A percentile compares a stretch with the other conserved stretches of the same genome.
phyloP scores from a whole-genome alignment of 2,329 filamentous ascomycete genomes.

The Colletotrichum cuscutae region DNA sequence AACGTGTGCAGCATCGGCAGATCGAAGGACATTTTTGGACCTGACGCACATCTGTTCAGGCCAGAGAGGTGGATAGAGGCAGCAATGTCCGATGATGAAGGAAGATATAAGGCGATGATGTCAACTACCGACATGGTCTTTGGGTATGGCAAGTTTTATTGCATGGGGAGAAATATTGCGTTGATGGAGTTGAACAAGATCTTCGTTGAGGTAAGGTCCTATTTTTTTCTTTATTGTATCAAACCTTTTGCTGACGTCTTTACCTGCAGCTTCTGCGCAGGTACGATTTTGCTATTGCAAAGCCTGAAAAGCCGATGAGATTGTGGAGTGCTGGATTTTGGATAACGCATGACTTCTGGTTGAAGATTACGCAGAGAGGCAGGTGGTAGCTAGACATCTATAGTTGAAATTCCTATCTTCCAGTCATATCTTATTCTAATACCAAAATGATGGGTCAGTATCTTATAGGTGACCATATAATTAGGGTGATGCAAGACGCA shows the following conservation, averaged over 20 bases:
- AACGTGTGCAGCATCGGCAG: conserved; percentile 50
- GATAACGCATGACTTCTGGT: conserved; percentile 39
- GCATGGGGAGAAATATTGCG: conserved; percentile 56
- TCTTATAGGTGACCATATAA: no score
- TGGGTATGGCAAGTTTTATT: conserved; percentile 52
- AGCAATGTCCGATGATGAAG: conserved; percentile 42
- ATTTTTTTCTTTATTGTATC: conserved; percentile 34
- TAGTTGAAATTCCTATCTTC: no score
- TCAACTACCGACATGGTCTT: conserved; percentile 54
- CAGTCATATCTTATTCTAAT: no score
- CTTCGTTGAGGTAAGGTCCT: conserved; percentile 51
- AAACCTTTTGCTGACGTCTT: fast-evolving
- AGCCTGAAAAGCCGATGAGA: conserved; percentile 35
- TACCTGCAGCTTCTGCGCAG: conserved; percentile 36
- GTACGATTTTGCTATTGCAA: conserved; percentile 37
- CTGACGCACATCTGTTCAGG: conserved; percentile 54
- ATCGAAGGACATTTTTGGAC: conserved; percentile 54
- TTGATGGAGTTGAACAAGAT: conserved; percentile 56
- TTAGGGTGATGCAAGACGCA: no score
- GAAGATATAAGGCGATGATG: conserved; percentile 46
- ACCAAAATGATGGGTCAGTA: no score
- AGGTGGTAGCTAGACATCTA: background rate
- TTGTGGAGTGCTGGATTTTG: conserved; percentile 37
- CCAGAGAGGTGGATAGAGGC: conserved; percentile 60
- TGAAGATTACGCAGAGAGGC: conserved; percentile 31